These are phyloP conservation scores for Sabuloglossum arenarium DNA, from an alignment of 495 filamentous ascomycete species.

Conservation along the genomic window DNA sequence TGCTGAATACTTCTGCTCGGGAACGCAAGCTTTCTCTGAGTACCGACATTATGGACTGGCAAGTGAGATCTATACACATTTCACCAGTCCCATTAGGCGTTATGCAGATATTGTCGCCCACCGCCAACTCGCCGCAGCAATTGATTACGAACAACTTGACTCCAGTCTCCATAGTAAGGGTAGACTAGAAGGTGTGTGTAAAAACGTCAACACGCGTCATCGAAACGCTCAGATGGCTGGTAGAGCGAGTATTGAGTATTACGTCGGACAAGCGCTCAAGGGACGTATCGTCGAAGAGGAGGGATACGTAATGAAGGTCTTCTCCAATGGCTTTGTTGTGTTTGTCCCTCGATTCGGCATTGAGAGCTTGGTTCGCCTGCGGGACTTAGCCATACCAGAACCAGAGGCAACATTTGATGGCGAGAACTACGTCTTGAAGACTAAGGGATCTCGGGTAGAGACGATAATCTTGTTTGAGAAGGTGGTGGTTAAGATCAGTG, in stretches of 20 bases:
- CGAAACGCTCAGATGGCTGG: constrained; percentile 92
- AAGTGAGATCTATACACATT: constrained; percentile 93
- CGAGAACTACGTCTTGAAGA: constrained; percentile 51
- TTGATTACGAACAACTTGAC: constrained; percentile 70
- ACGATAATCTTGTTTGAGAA: constrained; percentile 72
- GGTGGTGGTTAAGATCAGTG: constrained; percentile 68
- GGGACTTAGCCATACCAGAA: constrained; percentile 34
- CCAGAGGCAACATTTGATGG: constrained; percentile 58
- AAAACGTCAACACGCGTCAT: constrained; percentile 94
- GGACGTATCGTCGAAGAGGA: constrained; percentile 38
- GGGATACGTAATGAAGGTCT: constrained; percentile 89
- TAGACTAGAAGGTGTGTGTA: constrained; percentile 80
- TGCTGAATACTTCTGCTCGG: constrained; percentile 91
- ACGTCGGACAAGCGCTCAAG: constrained; percentile 88
- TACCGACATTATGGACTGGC: constrained; percentile 95
- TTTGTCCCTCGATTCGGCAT: constrained; percentile 92
- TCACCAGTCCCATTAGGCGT: constrained; percentile 88
- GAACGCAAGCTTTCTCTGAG: constrained; percentile 76
- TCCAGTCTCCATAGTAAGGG: constrained; percentile 44
- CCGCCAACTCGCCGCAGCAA: constrained; percentile 83
- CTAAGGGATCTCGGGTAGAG: constrained; percentile 15
- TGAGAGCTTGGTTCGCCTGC: constrained; percentile 67
- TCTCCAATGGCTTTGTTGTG: constrained; percentile 90
- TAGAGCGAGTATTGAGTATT: constrained; percentile 83
- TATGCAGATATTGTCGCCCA: constrained; percentile 92